Evolutionary conservation across 225 moss, liverwort and hornwort genomes (phyloP).

Genomic region (Marchantia polymorpha): DNA sequence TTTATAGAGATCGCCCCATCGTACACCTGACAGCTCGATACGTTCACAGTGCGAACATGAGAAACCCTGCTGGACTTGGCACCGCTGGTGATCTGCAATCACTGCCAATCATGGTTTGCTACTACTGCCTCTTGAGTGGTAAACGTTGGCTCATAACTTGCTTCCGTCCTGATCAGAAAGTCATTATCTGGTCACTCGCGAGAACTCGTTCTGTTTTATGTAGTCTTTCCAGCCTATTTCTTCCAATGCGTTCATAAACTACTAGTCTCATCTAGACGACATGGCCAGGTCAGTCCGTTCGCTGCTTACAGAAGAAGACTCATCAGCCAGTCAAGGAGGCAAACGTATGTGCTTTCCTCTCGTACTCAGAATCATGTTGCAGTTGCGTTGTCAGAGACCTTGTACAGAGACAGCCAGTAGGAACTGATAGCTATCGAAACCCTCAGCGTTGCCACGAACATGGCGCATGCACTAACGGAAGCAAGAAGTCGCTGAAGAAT

Average conservation of each 20-base stretch:
- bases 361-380: neutral
- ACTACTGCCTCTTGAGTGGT: neutral
- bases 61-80: neutral
- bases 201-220: neutral
- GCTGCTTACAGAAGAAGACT: too few species aligned
- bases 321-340: neutral
- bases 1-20: neutral
- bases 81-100: neutral
- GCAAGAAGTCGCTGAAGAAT: neutral
- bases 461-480: too few species aligned
- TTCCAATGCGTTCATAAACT: neutral
- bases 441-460: too few species aligned
- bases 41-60: neutral
- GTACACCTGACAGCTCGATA: neutral
- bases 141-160: neutral
- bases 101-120: neutral
- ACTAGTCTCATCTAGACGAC: too few species aligned
- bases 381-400: neutral
- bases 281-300: too few species aligned
- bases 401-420: neutral
- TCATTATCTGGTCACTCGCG: neutral
- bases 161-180: neutral
- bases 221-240: neutral
- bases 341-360: neutral
- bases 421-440: neutral